These are phyloP conservation scores for Cucurbitaria berberidis DNA, from an alignment of 2,329 filamentous ascomycete species.

Conservation along the genomic window DNA sequence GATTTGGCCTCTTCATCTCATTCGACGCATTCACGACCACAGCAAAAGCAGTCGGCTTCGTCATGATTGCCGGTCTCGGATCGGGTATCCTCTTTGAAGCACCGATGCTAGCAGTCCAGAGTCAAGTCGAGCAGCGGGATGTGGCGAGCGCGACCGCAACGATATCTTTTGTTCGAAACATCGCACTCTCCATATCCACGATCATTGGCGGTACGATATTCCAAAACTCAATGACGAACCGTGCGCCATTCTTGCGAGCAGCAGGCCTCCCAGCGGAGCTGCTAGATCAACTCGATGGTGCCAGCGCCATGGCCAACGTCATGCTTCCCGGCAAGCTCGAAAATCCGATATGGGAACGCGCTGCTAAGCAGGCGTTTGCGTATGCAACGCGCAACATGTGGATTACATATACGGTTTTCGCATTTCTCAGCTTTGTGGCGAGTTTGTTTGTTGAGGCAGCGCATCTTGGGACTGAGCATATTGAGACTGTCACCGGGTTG, in stretches of 20 bases:
- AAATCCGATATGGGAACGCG: constrained; percentile 51
- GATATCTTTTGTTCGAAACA: constrained; percentile 55
- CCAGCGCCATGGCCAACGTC: constrained; percentile 66
- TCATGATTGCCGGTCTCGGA: constrained; percentile 60
- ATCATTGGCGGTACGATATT: constrained; percentile 60
- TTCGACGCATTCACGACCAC: constrained; percentile 38
- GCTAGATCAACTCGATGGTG: constrained; percentile 60
- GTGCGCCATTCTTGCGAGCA: constrained; percentile 53
- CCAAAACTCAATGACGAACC: constrained; percentile 65
- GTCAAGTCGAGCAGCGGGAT: constrained; percentile 58
- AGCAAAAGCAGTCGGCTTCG: constrained; percentile 53
- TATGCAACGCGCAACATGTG: constrained; percentile 55
- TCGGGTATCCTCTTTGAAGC: constrained; percentile 61
- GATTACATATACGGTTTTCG: constrained; percentile 55
- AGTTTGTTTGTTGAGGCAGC: constrained; percentile 49
- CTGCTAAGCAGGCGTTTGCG: constrained; percentile 53
- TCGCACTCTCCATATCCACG: constrained; percentile 56
- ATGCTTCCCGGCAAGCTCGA: constrained; percentile 60
- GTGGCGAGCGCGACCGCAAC: constrained; percentile 60
- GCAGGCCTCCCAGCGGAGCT: constrained; percentile 58
- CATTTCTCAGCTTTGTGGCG: constrained; percentile 45
- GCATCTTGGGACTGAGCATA: constrained; percentile 51
- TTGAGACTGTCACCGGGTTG: constrained; percentile 56
- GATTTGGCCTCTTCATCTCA: constrained; percentile 44
- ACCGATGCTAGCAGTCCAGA: constrained; percentile 63